Evolutionary conservation across 164 flowering plant genomes (phyloP), one percentile per base, ranked within the genome.

Genomic region (Platanus orientalis): DNA sequence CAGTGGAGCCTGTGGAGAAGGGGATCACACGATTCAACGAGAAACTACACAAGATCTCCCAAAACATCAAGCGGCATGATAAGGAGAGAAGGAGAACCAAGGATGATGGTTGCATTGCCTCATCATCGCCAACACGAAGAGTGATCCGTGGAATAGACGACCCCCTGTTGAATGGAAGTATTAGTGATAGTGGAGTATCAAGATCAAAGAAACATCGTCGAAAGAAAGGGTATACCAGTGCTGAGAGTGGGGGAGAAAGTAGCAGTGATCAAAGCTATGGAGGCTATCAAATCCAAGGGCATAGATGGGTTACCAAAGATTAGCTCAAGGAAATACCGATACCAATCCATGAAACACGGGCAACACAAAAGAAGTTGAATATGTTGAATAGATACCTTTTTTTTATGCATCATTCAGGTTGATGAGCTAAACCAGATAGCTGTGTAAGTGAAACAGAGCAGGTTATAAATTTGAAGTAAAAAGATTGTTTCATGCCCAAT

Each of bases 81-180:
- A 88, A 88, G 65, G 92, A 76, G 13, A 80, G 63, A 75, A 77
- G 79, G 63, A 86, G 68, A 75, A 82, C 78, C 14, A 87, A 80
- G 75, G 97, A 94, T 68, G 96, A 91, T 67, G 85, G 95, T 60
- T 80, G 74, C 73, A 66, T 87, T 16, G 40, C 74, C 26, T 29
- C 85, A 14, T 75, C 86, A 14, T 57, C 88, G 0, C 77, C 90
- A 11, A 45, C 82, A 40, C 69, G 69, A 53, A 83, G 78, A 67
- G 78, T 84, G 53, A 91, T 95, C 55, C 88, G 88, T 25, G 97
- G 99, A 30, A 95, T 95, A 10, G 99, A 95, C 64, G 99, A 95
- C 63, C 99, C 99, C 10, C 86, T 95, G 19, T 71, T 91, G 56
- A 86, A 78, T 69, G 97, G 97, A 19, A 89, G 94, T 74, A 3